Base-by-base conservation (phyloP, 306 rosid genomes). In the Vigna angularis region DNA sequence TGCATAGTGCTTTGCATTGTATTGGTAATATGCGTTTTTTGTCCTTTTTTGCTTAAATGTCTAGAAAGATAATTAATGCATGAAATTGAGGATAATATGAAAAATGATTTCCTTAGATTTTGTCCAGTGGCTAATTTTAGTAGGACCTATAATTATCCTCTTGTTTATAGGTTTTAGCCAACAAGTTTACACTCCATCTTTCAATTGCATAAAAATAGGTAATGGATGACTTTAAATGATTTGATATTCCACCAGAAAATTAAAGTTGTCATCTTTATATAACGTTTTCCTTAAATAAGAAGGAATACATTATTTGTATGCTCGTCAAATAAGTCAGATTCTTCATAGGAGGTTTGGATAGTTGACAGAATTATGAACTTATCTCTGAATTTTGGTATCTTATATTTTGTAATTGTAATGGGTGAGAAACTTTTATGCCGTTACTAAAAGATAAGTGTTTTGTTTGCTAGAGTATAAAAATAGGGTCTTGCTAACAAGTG, bases 1-100 rank as follows among this genome's bases (percentile, higher is more conserved):
- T 81, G 83, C 72, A 36, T 38, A 26, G 51, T 64, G 52, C 53
- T 61, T 69, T 42, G 83, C 76, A 32, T 73, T 59, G 10, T 18
- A 66, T 52, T 66, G 50, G 50, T 61, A 53, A 51, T 40, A 22
- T 71, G 68, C 14, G 3, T 42, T 9, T 40, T 42, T 42, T 42
- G 47, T 44, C 56, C 4, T 45, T 73, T 17, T 62, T 24, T 59
- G 5, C 15, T 68, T 49, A 24, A 0, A 28, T 48, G 17, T 70
- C 30, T 44, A 34, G 48, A 61, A 59, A 55, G 67, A 56, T 70
- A 12, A 52, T 48, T 50, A 61, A 56, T 50, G 55, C 34, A 16
- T 70, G 50, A 63, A 30, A 61, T 6, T 6, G 74, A 68, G 62
- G 20, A 64, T 64, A 51, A n/a, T 26, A 7, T 34, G 11, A 55